These are phyloP conservation scores for Suillus alpinus DNA, from an alignment of 768 basidiomycete species.

Conservation along the genomic window DNA sequence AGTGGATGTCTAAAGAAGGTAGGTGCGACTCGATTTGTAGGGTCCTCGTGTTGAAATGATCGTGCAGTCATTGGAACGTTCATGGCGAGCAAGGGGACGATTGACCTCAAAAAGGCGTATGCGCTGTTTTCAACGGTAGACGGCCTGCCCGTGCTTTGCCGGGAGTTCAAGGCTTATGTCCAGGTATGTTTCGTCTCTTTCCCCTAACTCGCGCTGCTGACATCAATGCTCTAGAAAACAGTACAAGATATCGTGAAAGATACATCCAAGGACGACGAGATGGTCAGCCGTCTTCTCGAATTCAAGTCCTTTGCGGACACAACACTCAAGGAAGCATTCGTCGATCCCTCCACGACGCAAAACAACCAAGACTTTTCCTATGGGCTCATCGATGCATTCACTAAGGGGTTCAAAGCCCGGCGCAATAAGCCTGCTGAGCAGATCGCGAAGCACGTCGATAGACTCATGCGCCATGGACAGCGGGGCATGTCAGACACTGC, in stretches of 20 bases:
- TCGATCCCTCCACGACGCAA: slow-evolving; percentile 32
- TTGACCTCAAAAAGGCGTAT: slow-evolving; percentile 53
- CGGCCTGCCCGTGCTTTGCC: slow-evolving; percentile 50
- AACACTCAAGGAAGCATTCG: slow-evolving; percentile 50
- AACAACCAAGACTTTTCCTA: slow-evolving; percentile 60
- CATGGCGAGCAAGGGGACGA: slow-evolving; percentile 45
- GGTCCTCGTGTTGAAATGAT: slow-evolving; percentile 22
- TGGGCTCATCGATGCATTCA: slow-evolving; percentile 70
- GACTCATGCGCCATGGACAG: slow-evolving; percentile 84
- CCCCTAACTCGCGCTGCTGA: background rate
- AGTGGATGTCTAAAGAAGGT: slow-evolving; percentile 45
- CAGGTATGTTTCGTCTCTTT: slow-evolving; percentile 39
- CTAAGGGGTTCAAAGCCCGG: slow-evolving; percentile 68
- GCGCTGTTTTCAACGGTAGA: slow-evolving; percentile 57
- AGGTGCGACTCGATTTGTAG: slow-evolving; percentile 23
- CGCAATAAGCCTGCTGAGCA: slow-evolving; percentile 87
- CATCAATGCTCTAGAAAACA: slow-evolving; percentile 36
- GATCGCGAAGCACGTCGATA: slow-evolving; percentile 89
- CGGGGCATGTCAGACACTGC: slow-evolving; percentile 58
- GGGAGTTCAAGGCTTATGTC: slow-evolving; percentile 60
- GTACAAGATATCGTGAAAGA: slow-evolving; percentile 71
- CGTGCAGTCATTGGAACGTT: slow-evolving; percentile 50
- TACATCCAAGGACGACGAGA: slow-evolving; percentile 59
- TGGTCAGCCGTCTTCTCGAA: slow-evolving; percentile 71
- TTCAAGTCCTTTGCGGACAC: slow-evolving; percentile 61